Evolutionary conservation across 768 basidiomycete species (phyloP), one percentile per base, ranked within the genome.

Genomic region (Tricholoma saponaceum): DNA sequence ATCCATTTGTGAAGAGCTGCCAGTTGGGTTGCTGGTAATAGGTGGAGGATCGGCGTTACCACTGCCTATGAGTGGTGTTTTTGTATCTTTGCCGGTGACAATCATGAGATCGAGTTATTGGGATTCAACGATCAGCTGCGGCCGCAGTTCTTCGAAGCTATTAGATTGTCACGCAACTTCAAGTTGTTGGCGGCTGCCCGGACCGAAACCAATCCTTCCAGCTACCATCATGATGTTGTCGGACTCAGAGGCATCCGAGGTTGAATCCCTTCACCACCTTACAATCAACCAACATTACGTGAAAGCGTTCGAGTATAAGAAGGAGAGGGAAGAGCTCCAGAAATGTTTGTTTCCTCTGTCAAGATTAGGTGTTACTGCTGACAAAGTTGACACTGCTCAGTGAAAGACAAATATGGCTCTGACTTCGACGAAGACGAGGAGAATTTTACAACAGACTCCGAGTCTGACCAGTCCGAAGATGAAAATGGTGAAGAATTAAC

Each of bases 401-500:
- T 95, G 52, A 89, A 92, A 73, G 90, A 89, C 54, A 92, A 94
- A 72, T 92, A 95, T 69, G 89, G 91, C 20, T 89, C 89, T 0
- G 88, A 90, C 66, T 74, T 73, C 37, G 85, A 86, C 33, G 79
- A 75, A 1, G 77, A 77, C 16, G 84, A 80, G 2, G 77, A 77
- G 3, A 75, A 71, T n/a, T 68, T 68, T 4, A 77, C 79, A 7
- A 77, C 78, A 6, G 88, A 89, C 66, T 89, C 87, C 0, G 90
- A 92, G 67, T 81, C 82, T 26, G 87, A 83, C 43, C 91, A 93
- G 64, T 84, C 84, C 1, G 95, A 98, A 67, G 95, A 98, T 68
- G 91, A 95, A 66, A 90, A 96, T 57, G 97, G 95, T 13, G 92
- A 93, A 63, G 92, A 98, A 69, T 82, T 98, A 52, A 98, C 95